A percentile compares a stretch with the other conserved stretches of the same genome.
These are phyloP conservation scores for Rhodotorula diobovata DNA, from an alignment of 768 basidiomycete genomes.

Conservation along the genomic window DNA sequence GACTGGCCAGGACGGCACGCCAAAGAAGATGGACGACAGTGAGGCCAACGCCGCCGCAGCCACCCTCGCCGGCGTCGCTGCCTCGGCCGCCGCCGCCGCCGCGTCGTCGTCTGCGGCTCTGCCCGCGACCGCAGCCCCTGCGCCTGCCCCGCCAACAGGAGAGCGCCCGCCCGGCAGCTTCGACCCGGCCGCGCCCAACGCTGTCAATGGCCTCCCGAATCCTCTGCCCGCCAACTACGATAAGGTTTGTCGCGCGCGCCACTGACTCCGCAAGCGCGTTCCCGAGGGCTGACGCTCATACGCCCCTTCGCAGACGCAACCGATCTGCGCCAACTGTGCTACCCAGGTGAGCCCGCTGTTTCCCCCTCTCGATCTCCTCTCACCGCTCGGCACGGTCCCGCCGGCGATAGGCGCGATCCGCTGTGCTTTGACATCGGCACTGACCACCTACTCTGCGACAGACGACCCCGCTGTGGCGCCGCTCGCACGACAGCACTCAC, in stretches of 20 bases:
- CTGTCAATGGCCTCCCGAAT: constrained; percentile 26
- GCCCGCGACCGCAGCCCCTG: not conserved
- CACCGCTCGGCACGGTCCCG: too few relatives aligned
- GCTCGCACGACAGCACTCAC: constrained; percentile 40
- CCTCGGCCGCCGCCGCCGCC: not conserved
- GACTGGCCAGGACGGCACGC: not conserved
- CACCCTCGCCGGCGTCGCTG: not conserved
- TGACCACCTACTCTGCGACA: not conserved
- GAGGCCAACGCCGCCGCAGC: not conserved
- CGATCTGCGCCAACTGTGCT: constrained; percentile 41
- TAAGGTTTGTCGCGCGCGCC: constrained; percentile 9
- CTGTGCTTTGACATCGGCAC: not conserved
- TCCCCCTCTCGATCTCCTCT: not conserved
- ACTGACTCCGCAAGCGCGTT: not conserved
- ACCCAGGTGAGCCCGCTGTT: constrained; percentile 26
- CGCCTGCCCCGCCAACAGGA: not conserved
- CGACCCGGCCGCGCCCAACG: constrained; percentile 32
- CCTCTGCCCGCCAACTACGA: constrained; percentile 33
- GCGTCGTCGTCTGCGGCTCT: not conserved
- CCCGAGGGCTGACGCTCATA: too few relatives aligned
- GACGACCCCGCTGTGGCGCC: constrained; percentile 44
- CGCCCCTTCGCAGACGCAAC: constrained; percentile 23
- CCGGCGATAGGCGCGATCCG: not conserved
- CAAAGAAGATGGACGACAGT: not conserved
- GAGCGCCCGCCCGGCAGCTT: constrained; percentile 15